Evolutionary conservation across 2,329 filamentous ascomycete species (phyloP), one percentile per base, ranked within the genome.

Genomic region (Colletotrichum sp.): DNA sequence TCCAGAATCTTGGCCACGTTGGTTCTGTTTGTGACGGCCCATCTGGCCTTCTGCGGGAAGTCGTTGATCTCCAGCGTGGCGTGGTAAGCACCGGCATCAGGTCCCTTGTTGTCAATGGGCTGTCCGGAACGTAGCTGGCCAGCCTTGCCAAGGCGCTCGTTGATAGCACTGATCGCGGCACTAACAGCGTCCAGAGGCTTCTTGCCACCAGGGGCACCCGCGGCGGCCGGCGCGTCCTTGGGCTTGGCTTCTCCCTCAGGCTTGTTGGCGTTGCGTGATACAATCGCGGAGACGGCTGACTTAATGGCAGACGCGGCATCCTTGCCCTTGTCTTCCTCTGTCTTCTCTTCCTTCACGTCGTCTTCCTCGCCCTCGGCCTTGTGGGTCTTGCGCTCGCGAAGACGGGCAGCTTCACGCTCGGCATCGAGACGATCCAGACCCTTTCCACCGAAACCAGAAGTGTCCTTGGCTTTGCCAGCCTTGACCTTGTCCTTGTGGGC

Each of bases 1-100:
- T 99, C 97, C 78, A 99, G 90, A 80, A 99, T 98, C 89, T 99
- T 99, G 80, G 96, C 96, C 73, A 99, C 97, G 82, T 99, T 99
- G 44, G 97, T 99, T 79, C 97, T 93, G 85, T 99, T 99, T 52
- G 97, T 99, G 87, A 99, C 97, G 13, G 96, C 96, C 97, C 97
- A 99, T 80, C 97, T 92, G 78, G 97, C 97, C 89, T 98, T 99
- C 84, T 99, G 97, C 39, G 97, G 97, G 86, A 99, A 99, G 86
- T 99, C 97, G 85, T 99, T 99, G 91, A 99, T 99, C 85, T 99
- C 97, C 77, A 99, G 90, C 6, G 96, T 99, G 18, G 97, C 96
- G 84, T 99, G 97, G 90, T 96, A 99, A 1, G 96, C 96, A 68
- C 97, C 97, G 5, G 97, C 97, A 84, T 99, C 97, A 1, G 97